Conservation (phyloP, 179 eudicot genomes). For the Silene coronaria region DNA sequence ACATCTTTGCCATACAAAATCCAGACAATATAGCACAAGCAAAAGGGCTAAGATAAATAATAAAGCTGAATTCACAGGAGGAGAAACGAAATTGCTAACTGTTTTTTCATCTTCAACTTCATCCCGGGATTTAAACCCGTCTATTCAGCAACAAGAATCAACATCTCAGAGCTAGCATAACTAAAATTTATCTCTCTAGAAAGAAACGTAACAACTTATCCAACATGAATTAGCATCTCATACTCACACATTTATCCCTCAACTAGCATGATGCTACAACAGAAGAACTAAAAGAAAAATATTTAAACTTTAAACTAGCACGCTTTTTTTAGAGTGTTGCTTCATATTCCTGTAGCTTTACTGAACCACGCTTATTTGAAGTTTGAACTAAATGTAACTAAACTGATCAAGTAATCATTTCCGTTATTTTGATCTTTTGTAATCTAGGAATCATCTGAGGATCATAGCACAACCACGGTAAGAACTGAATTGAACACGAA, state of each 20-base stretch:
- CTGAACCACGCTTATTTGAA: too few relatives aligned
- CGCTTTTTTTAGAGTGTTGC: too few relatives aligned
- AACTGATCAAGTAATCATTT: not conserved
- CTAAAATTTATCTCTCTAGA: not conserved
- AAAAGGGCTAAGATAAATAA: not conserved
- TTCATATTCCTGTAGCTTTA: too few relatives aligned
- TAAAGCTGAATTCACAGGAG: not conserved
- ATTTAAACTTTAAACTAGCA: too few relatives aligned
- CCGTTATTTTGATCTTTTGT: not conserved
- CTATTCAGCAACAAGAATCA: not conserved
- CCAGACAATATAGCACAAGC: conserved; percentile 3
- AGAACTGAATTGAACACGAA: not conserved
- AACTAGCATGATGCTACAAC: too few relatives aligned
- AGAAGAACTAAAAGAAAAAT: too few relatives aligned
- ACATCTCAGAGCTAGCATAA: not conserved
- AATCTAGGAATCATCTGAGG: not conserved
- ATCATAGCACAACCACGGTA: not conserved
- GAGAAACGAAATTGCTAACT: not conserved
- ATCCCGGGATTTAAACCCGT: too few relatives aligned
- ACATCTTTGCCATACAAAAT: not conserved
- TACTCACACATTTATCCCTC: too few relatives aligned
- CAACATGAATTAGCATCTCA: not conserved
- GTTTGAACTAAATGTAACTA: not conserved
- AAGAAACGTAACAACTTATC: not conserved
- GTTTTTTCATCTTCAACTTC: not conserved